These are phyloP conservation scores for Suillus plorans DNA, from an alignment of 768 basidiomycete species.

Conservation along the genomic window DNA sequence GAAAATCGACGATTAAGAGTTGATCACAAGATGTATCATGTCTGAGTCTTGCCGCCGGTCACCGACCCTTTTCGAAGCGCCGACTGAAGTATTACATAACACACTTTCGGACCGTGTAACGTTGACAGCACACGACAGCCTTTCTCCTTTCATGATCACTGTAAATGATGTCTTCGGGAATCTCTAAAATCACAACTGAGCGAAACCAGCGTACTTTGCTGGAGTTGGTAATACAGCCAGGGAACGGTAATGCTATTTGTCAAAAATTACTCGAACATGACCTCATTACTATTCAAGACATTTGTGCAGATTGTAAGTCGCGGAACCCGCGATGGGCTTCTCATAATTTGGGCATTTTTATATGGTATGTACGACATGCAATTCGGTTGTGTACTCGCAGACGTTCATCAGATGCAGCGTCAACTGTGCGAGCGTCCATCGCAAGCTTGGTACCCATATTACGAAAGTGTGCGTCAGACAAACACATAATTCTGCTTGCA, in stretches of 20 bases:
- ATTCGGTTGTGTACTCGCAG: slow-evolving; percentile 3
- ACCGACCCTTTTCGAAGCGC: not conserved
- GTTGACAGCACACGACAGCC: not conserved
- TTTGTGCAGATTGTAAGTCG: slow-evolving; percentile 92
- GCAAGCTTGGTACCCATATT: slow-evolving; percentile 92
- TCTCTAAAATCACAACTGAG: slow-evolving; percentile 62
- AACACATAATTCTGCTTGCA: not conserved
- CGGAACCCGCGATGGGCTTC: slow-evolving; percentile 88
- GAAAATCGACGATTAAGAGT: not conserved
- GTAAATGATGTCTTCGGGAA: slow-evolving; percentile 27
- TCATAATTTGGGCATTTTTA: slow-evolving; percentile 84
- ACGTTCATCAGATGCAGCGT: slow-evolving; percentile 46
- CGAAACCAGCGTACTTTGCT: slow-evolving; percentile 65
- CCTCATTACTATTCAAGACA: slow-evolving; percentile 46
- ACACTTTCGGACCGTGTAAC: not conserved
- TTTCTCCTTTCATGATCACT: slow-evolving; percentile 3
- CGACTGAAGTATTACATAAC: slow-evolving; percentile 1
- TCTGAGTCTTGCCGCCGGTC: not conserved
- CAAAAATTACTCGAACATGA: slow-evolving; percentile 1
- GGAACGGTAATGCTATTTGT: slow-evolving; percentile 63
- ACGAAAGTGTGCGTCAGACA: slow-evolving; percentile 77
- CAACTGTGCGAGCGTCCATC: slow-evolving; percentile 87
- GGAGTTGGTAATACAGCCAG: slow-evolving; percentile 69
- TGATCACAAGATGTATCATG: not conserved
- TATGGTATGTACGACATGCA: slow-evolving; percentile 55